Conservation (phyloP, 2,329 filamentous ascomycete genomes). For the Laburnicola sp. region DNA sequence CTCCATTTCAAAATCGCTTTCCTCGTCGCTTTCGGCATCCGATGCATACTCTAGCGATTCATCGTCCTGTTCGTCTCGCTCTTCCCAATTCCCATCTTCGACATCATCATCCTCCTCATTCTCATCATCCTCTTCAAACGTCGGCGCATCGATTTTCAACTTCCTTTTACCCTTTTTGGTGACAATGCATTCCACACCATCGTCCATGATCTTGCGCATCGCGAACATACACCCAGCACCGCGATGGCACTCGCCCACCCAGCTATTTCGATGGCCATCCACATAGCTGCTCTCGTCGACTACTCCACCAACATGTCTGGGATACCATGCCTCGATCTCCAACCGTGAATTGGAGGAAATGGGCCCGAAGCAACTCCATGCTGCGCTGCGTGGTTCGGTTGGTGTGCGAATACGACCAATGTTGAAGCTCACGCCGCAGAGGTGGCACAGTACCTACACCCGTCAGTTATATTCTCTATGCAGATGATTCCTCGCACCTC, state of each 20-base stretch:
- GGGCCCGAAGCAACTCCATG: conserved; percentile 1
- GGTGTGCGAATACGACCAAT: conserved; percentile 8
- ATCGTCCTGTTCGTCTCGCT: background rate
- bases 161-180: background rate
- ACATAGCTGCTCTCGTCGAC: background rate
- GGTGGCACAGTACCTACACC: background rate
- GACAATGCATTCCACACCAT: background rate
- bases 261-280: background rate
- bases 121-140: background rate
- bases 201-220: background rate
- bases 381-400: conserved; percentile 3
- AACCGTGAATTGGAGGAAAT: background rate
- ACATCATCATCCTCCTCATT: background rate
- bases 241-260: background rate
- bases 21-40: background rate
- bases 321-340: background rate
- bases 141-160: too few relatives aligned
- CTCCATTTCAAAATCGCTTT: background rate
- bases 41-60: conserved; percentile 6
- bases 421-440: conserved; percentile 15
- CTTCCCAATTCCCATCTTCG: background rate
- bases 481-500: too few relatives aligned
- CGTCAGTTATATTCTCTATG: too few relatives aligned
- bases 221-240: conserved; percentile 1
- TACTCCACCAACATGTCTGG: too few relatives aligned